Evolutionary conservation across 2,329 filamentous ascomycete species (phyloP), one percentile per base, ranked within the genome.

Genomic region (Arthrocladium fulminans): DNA sequence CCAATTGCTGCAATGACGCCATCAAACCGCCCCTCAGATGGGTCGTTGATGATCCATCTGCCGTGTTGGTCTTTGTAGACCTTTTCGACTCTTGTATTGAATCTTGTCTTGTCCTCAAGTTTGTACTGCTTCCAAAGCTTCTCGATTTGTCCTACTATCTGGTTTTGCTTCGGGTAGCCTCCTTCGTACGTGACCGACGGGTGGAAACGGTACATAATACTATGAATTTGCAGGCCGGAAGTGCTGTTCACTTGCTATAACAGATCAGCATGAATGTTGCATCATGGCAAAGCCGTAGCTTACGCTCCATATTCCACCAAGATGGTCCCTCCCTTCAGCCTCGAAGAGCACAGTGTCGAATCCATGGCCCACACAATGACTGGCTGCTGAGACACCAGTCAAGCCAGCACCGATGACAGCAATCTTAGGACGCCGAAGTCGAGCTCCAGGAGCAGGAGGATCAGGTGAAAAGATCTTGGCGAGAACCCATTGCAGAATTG

Each of bases 201-300:
- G 56, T 90, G 85, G 63, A 94, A 94, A 19, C 87, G 79, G 64
- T 90, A 94, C 86, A 92, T 92, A 50, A 89, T 65, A 17, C 81
- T 86, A 63, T 94, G 86, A 19, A 94, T 89, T 60, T 92, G 86
- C 0, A 94, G 74, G 13, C 84, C 80, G 0, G 85, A 89, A 0
- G 85, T 89, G 45, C 84, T 85, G 68, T 92, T 90, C 34, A 92
- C 85, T 64, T 77, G 76, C 80, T 47, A 34, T 7, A 27, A 23
- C 8, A 38, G 17, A 25, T 38, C 19, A 39, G 32, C 22, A 86
- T 50, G 20, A 22, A 3, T 1, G 2, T 35, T 15, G 39, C 40
- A 54, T 49, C 54, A 42, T 32, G 24, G 10, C 13, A 12, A 22
- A 24, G 12, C 3, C 27, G 62, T 67, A 84, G 81, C 60, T n/a